Evolutionary conservation across 78 protist species (phyloP).

Genomic region (Dictyostelium intermedium): DNA sequence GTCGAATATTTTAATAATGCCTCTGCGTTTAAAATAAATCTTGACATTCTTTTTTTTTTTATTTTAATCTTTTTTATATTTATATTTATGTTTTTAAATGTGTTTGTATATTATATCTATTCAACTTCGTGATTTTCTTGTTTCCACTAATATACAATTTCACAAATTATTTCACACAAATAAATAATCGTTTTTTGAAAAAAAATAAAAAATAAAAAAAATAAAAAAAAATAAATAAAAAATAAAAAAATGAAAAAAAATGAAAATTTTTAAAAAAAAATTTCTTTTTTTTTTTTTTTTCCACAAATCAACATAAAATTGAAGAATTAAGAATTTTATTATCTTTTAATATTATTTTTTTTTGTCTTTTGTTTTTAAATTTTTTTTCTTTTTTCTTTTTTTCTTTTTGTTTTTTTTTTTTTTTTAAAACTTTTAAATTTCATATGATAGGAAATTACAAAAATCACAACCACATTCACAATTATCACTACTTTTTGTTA

Average conservation of each 20-base stretch:
- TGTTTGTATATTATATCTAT: background rate
- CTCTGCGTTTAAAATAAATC: constrained; percentile 28
- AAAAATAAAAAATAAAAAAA: background rate
- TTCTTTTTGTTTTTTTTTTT: background rate
- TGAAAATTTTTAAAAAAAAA: background rate
- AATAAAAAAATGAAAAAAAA: background rate
- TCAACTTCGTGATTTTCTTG: too few relatives aligned
- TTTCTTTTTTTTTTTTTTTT: background rate
- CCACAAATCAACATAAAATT: background rate
- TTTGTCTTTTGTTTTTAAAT: background rate
- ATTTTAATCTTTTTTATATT: background rate
- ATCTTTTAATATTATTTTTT: background rate
- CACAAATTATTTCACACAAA: background rate
- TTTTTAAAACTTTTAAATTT: background rate
- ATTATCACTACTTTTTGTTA: background rate
- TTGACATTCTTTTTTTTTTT: background rate
- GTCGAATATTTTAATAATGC: constrained; percentile 50
- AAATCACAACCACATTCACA: constrained; percentile 67
- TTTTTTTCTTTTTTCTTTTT: background rate
- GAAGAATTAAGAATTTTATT: background rate
- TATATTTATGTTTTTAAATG: background rate
- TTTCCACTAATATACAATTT: background rate
- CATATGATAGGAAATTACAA: constrained; percentile 35
- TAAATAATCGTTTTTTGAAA: background rate
- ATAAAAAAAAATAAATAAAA: background rate